These are phyloP conservation scores for Zygnema cylindricum DNA, from an alignment of 139 green algal genomes.

Conservation along the genomic window DNA sequence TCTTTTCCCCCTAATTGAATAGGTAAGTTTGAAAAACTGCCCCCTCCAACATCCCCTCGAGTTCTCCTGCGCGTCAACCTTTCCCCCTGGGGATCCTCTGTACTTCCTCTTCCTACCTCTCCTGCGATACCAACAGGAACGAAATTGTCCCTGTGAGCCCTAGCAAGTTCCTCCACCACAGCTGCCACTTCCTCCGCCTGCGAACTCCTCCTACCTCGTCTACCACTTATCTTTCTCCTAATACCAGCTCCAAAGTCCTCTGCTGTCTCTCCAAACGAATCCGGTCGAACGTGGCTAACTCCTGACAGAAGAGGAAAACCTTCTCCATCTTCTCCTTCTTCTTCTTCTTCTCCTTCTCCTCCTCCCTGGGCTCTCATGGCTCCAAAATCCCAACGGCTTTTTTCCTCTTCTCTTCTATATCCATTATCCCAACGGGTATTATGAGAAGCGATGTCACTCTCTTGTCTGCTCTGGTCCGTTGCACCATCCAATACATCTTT, in stretches of 20 bases:
- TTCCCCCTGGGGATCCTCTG: neutral
- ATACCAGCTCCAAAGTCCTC: neutral
- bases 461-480: neutral
- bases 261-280: neutral
- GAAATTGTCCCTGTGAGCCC: slow-evolving; percentile 23
- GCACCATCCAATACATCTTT: neutral
- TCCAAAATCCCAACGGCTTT: neutral
- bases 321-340: neutral
- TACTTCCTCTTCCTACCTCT: neutral
- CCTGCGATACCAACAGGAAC: slow-evolving; percentile 1
- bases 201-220: slow-evolving; percentile 2
- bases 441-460: neutral
- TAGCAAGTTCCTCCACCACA: slow-evolving; percentile 24
- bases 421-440: neutral
- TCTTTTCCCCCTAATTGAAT: neutral
- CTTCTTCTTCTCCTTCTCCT: neutral
- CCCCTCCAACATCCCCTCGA: neutral
- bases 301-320: neutral
- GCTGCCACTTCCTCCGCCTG: slow-evolving; percentile 29
- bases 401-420: neutral
- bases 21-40: too few relatives aligned
- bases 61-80: neutral
- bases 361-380: neutral
- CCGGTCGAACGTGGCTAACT: too few relatives aligned
- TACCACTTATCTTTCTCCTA: neutral